Evolutionary conservation across 192 early-diverging fungal genomes (phyloP).

Genomic region (Coemansia sp.): DNA sequence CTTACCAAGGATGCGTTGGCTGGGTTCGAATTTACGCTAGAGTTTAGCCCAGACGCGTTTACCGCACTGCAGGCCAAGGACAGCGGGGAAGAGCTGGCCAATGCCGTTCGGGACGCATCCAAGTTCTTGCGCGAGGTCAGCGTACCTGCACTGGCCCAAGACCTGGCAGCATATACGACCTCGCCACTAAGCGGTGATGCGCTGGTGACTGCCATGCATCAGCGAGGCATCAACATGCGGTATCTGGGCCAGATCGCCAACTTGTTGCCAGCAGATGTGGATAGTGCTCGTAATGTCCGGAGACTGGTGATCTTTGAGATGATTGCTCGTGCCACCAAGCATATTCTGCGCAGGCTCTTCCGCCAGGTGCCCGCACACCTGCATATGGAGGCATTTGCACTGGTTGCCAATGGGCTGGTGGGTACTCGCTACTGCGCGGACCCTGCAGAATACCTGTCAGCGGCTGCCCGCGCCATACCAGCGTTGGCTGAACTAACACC

Average conservation of each 20-base stretch:
- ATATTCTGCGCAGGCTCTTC: constrained; percentile 71
- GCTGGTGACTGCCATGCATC: constrained; percentile 82
- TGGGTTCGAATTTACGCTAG: constrained; percentile 54
- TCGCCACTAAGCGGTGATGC: constrained; percentile 75
- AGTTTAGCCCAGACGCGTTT: constrained; percentile 61
- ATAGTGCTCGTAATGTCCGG: constrained; percentile 31
- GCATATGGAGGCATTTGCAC: constrained; percentile 66
- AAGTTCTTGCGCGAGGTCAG: constrained; percentile 71
- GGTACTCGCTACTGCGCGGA: constrained; percentile 59
- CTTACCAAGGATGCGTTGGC: constrained; percentile 24
- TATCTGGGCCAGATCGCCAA: constrained; percentile 80
- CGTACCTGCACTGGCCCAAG: constrained; percentile 59
- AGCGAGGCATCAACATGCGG: constrained; percentile 95
- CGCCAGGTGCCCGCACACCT: constrained; percentile 57
- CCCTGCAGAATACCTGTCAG: constrained; percentile 53
- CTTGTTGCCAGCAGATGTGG: constrained; percentile 54
- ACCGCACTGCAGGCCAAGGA: constrained; percentile 50
- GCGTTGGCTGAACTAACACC: constrained; percentile 65
- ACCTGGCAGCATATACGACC: constrained; percentile 61
- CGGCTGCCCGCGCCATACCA: constrained; percentile 29
- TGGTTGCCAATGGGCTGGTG: constrained; percentile 80
- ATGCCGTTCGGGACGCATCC: constrained; percentile 70
- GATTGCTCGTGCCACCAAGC: constrained; percentile 81
- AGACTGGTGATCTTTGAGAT: constrained; percentile 82
- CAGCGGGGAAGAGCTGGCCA: constrained; percentile 50